Conservation (phyloP, 305 asterid genomes). For the Fraxinus baroniana region DNA sequence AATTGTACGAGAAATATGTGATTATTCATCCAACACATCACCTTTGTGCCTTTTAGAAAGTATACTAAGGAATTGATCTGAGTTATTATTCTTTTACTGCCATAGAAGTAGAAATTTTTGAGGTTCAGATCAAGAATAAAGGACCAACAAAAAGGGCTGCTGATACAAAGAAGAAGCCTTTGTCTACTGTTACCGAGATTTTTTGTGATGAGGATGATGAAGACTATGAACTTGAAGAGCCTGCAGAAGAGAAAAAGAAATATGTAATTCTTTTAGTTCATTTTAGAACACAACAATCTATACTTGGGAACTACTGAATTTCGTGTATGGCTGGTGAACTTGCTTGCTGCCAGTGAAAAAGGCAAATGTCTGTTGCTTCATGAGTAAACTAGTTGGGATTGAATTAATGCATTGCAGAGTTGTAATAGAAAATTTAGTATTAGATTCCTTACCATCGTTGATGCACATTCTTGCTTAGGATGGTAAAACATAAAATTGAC, state of each 20-base stretch:
- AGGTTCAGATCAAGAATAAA: constrained; percentile 36
- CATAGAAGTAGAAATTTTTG: constrained; percentile 43
- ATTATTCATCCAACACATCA: neutral
- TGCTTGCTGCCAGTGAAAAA: no score
- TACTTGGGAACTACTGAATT: no score
- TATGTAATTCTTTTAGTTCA: no score
- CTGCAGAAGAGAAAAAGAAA: constrained; percentile 39
- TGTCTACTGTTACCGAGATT: constrained; percentile 37
- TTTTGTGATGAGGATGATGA: constrained; percentile 52
- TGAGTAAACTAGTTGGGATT: no score
- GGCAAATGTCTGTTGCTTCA: no score
- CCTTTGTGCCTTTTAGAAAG: neutral
- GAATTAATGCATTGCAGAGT: no score
- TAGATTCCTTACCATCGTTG: no score
- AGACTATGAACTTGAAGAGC: constrained; percentile 35
- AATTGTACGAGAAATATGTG: neutral
- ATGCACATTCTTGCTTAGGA: no score
- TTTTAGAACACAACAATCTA: no score
- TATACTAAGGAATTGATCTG: neutral
- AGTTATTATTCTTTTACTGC: constrained; percentile 29
- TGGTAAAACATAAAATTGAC: no score
- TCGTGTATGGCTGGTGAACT: no score
- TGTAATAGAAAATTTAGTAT: no score
- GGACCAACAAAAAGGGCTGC: constrained; percentile 58
- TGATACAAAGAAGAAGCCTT: constrained; percentile 42